Conservation (phyloP, 768 basidiomycete genomes). For the Calocybe cyanea region DNA sequence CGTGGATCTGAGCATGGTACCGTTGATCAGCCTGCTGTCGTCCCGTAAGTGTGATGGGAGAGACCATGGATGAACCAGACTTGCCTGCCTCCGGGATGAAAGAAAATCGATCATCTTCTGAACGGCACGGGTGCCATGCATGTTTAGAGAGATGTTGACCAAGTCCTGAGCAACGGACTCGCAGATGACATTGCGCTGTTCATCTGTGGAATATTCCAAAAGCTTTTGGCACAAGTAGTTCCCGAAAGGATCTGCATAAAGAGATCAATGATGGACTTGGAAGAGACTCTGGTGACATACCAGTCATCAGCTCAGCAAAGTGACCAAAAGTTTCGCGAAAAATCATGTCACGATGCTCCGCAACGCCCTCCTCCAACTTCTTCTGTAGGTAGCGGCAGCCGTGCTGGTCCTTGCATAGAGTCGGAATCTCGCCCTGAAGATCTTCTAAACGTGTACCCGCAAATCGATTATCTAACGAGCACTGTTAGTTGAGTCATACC, state of each 20-base stretch:
- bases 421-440: constrained; percentile 89
- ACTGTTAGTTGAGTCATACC: background rate
- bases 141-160: constrained; percentile 97
- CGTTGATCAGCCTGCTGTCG: constrained; percentile 69
- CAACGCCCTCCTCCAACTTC: constrained; percentile 93
- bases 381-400: constrained; percentile 98
- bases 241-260: constrained; percentile 83
- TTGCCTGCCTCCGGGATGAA: constrained; percentile 88
- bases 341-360: constrained; percentile 98
- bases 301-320: constrained; percentile 98
- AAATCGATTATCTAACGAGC: constrained; percentile 82
- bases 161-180: constrained; percentile 97
- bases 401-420: constrained; percentile 97
- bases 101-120: constrained; percentile 99
- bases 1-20: constrained; percentile 90
- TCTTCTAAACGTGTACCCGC: constrained; percentile 95
- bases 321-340: constrained; percentile 98
- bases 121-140: constrained; percentile 99
- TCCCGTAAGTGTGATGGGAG: constrained; percentile 50
- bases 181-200: constrained; percentile 94
- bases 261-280: constrained; percentile 5
- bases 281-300: constrained; percentile 34
- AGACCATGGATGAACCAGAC: constrained; percentile 32
- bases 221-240: constrained; percentile 99
- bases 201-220: constrained; percentile 94